Conservation (phyloP, 2,329 filamentous ascomycete genomes). For the Colletotrichum truncatum region DNA sequence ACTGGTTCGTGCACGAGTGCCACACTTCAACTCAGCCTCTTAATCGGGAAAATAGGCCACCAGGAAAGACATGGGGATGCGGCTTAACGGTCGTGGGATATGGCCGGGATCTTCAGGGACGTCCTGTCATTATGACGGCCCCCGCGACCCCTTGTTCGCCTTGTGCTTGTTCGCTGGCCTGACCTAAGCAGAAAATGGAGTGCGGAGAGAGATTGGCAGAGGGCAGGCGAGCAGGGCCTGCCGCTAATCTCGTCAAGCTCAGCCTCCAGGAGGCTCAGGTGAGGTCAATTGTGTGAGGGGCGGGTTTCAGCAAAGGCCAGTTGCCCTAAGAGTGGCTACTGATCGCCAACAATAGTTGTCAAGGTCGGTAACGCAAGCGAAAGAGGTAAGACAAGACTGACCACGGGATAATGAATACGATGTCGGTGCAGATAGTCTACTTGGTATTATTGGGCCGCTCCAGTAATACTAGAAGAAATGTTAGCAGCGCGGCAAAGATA, state of each 20-base stretch:
- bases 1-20: constrained; percentile 20
- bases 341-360: constrained; percentile 20
- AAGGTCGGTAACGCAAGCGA: constrained; percentile 4
- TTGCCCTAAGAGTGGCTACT: constrained; percentile 27
- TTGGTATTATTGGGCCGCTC: background rate
- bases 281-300: background rate
- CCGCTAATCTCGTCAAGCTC: constrained; percentile 13
- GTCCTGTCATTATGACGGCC: constrained; percentile 11
- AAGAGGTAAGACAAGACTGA: constrained; percentile 14
- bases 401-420: constrained; percentile 12
- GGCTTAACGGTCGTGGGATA: constrained; percentile 24
- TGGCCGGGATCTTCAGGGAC: constrained; percentile 29
- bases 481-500: constrained; percentile 10
- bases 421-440: background rate
- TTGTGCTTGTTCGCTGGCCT: background rate
- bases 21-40: constrained; percentile 29
- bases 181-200: background rate
- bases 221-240: constrained; percentile 1
- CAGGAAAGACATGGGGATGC: constrained; percentile 25
- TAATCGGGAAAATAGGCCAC: constrained; percentile 1
- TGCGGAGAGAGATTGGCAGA: constrained; percentile 13
- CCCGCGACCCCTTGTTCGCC: background rate
- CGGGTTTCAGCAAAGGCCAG: constrained; percentile 22
- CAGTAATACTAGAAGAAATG: background rate
- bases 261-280: constrained; percentile 24